Conservation (phyloP, 345 rosid species). For the Hibiscus trionum region DNA sequence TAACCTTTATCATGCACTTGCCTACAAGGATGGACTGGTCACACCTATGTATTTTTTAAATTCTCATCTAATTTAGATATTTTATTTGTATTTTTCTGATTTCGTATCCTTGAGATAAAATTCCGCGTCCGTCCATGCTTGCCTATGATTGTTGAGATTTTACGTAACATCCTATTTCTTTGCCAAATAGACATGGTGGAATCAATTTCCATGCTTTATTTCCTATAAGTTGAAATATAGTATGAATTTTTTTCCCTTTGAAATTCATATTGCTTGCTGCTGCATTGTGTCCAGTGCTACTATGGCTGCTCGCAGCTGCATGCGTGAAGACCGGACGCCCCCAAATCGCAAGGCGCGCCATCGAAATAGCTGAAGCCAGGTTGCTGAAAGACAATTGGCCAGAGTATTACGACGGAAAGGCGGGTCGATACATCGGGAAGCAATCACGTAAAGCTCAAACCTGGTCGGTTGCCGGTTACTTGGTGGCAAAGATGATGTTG, state of each 20-base stretch:
- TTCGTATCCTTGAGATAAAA: no score
- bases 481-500: conserved; percentile 93
- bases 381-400: conserved; percentile 80
- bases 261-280: conserved; percentile 4
- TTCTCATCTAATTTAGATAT: no score
- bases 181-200: no score
- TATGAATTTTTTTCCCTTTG: background rate
- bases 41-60: no score
- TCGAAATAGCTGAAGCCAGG: conserved; percentile 72
- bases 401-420: conserved; percentile 89
- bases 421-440: conserved; percentile 79
- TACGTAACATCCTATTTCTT: no score
- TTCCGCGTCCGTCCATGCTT: no score
- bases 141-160: no score
- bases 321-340: conserved; percentile 92
- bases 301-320: conserved; percentile 92
- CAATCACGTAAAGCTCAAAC: conserved; percentile 81
- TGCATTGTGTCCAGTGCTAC: conserved; percentile 48
- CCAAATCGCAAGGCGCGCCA: conserved; percentile 79
- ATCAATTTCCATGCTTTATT: no score
- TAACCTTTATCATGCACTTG: no score
- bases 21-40: no score
- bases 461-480: conserved; percentile 89
- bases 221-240: no score
- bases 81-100: no score